These are phyloP conservation scores for Solanum chaucha DNA, from an alignment of 257 asterid genomes.

Conservation along the genomic window DNA sequence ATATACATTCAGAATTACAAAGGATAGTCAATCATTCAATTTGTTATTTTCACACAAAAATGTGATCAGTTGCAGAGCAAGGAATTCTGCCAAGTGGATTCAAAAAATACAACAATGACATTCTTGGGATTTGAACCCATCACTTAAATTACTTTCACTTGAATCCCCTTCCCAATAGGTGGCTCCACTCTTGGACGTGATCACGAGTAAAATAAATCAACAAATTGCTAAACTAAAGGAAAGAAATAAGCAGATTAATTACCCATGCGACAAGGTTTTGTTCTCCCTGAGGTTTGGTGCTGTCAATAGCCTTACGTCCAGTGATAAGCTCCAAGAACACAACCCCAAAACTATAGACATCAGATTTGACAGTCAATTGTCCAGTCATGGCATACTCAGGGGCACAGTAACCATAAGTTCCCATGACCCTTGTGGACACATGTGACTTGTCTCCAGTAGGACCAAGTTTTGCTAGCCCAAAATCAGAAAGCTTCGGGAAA, in stretches of 20 bases:
- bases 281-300: slow-evolving; percentile 77
- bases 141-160: neutral
- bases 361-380: slow-evolving; percentile 90
- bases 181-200: neutral
- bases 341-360: slow-evolving; percentile 95
- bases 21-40: neutral
- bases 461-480: slow-evolving; percentile 98
- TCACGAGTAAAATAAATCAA: neutral
- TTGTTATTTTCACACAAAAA: neutral
- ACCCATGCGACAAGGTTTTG: slow-evolving; percentile 97
- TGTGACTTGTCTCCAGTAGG: slow-evolving; percentile 99
- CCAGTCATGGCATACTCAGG: slow-evolving; percentile 99
- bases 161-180: neutral
- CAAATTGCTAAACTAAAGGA: neutral
- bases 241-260: slow-evolving; percentile 9
- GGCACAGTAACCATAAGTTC: slow-evolving; percentile 97
- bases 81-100: neutral
- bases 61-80: neutral
- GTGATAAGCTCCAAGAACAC: slow-evolving; percentile 94
- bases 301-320: slow-evolving; percentile 93
- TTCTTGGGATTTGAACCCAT: neutral
- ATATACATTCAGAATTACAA: neutral
- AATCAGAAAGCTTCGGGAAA: slow-evolving; percentile 85
- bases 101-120: neutral
- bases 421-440: slow-evolving; percentile 98